Evolutionary conservation across 805 yeast species (phyloP), one percentile per base, ranked within the genome.

Genomic region (Yarrowia bubula): DNA sequence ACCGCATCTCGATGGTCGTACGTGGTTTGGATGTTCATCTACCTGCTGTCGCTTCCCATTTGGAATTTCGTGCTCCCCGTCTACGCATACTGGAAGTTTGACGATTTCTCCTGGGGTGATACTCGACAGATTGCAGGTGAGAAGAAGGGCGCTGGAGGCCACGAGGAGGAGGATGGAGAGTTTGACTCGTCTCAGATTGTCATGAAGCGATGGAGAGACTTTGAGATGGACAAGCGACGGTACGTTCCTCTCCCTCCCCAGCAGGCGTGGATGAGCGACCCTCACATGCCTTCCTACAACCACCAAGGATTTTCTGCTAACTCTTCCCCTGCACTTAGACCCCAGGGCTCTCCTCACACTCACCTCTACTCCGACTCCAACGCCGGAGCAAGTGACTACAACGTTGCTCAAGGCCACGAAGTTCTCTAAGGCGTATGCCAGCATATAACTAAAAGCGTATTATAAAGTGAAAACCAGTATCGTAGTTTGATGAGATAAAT

Each of bases 71-170:
- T 91, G 6, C 80, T 92, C 63, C 98, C 98, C 2, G 73, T 86
- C 11, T 90, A 92, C 76, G 88, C 97, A 1, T 92, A 81, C 75
- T 92, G 98, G 98, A 92, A 92, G 75, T 92, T 92, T 76, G 98
- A 92, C 75, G 98, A 92, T 74, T 92, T 92, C 78, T 85, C 92
- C 74, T 92, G 98, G 98, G 98, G 98, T 75, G 97, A 92, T 68
- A 92, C 98, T 7, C 83, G 98, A 80, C 82, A 87, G 22, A 85
- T 92, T 58, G 83, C 83, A 31, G 88, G 86, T 22, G 91, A 85
- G 10, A 90, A 84, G 46, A 86, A 81, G 70, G 84, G 86, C 70
- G 9, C 31, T 31, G 84, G 83, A 22, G 85, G 80, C 15, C 95
- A 90, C 73, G 88, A 85, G 50, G 89, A 81, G 28, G 81, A 70